phyloP scores from a whole-genome alignment of 495 filamentous ascomycete species.

The Aspergillus nanangensis region DNA sequence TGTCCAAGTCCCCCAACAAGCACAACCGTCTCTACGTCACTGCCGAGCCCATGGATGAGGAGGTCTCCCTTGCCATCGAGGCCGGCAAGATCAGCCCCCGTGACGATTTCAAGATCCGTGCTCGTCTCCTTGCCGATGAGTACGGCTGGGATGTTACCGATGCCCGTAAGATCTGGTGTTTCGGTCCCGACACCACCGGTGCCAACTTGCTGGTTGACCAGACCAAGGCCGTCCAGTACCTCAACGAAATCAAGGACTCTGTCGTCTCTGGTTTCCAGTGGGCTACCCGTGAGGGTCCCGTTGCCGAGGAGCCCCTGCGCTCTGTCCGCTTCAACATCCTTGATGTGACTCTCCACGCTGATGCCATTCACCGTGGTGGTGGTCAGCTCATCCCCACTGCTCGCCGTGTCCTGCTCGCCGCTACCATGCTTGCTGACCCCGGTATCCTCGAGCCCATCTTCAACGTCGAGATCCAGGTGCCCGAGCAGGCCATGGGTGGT shows the following conservation, averaged over 20 bases:
- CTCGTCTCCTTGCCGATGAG: slow-evolving; percentile 94
- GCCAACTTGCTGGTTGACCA: slow-evolving; percentile 99
- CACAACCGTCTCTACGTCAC: slow-evolving; percentile 99
- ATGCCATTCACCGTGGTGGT: slow-evolving; percentile 99
- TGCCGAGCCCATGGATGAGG: slow-evolving; percentile 85
- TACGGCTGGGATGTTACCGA: slow-evolving; percentile 99
- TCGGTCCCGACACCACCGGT: slow-evolving; percentile 95
- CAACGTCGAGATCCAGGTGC: slow-evolving; percentile 98
- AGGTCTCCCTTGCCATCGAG: slow-evolving; percentile 88
- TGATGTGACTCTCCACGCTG: slow-evolving; percentile 98
- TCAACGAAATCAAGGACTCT: slow-evolving; percentile 99
- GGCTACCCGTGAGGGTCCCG: slow-evolving; percentile 94
- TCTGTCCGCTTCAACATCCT: slow-evolving; percentile 96
- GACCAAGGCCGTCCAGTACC: slow-evolving; percentile 99
- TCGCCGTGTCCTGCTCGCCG: slow-evolving; percentile 94
- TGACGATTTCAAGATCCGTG: slow-evolving; percentile 99
- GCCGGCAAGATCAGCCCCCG: slow-evolving; percentile 85
- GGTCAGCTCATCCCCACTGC: slow-evolving; percentile 97
- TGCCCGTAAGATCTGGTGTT: slow-evolving; percentile 99
- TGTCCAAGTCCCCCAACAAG: slow-evolving; percentile 99
- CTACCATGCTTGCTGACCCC: slow-evolving; percentile 85
- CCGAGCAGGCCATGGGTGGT: slow-evolving; percentile 98
- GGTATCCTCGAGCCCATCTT: slow-evolving; percentile 94
- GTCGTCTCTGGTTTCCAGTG: slow-evolving; percentile 99
- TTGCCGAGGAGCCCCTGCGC: slow-evolving; percentile 98